Conservation (phyloP, 208 protist genomes). For the Wallacemonas sp. region DNA sequence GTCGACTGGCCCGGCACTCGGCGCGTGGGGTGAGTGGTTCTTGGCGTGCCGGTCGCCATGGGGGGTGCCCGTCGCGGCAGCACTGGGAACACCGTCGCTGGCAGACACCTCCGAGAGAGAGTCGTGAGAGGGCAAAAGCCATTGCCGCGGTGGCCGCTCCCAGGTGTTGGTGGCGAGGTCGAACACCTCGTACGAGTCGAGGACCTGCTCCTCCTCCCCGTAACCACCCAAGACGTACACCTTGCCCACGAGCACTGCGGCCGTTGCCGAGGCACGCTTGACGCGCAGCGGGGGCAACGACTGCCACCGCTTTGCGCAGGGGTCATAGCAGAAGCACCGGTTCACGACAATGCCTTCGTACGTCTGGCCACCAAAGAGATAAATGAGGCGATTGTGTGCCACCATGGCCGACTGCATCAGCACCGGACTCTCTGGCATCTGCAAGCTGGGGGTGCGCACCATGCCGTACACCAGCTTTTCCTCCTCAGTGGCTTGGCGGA, state of each 20-base stretch:
- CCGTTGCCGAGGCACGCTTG: constrained; percentile 29
- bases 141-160: constrained; percentile 10
- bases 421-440: constrained; percentile 25
- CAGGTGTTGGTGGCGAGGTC: constrained; percentile 27
- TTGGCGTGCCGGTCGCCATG: not conserved
- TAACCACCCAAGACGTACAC: constrained; percentile 57
- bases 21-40: not conserved
- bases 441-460: constrained; percentile 31
- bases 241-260: constrained; percentile 14
- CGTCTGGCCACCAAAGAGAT: constrained; percentile 45
- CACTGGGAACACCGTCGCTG: no score
- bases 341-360: constrained; percentile 42
- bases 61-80: not conserved
- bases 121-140: not conserved
- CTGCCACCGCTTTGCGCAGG: constrained; percentile 28
- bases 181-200: constrained; percentile 47
- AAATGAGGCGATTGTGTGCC: constrained; percentile 32
- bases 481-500: constrained; percentile 26
- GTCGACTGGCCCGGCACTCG: not conserved
- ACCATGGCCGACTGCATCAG: constrained; percentile 38
- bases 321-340: constrained; percentile 39
- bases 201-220: constrained; percentile 24
- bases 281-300: constrained; percentile 28
- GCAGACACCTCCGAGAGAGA: no score
- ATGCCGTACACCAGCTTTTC: constrained; percentile 30